These are phyloP conservation scores for Flaveria trinervia DNA, from an alignment of 129 eudicot species.

Conservation along the genomic window DNA sequence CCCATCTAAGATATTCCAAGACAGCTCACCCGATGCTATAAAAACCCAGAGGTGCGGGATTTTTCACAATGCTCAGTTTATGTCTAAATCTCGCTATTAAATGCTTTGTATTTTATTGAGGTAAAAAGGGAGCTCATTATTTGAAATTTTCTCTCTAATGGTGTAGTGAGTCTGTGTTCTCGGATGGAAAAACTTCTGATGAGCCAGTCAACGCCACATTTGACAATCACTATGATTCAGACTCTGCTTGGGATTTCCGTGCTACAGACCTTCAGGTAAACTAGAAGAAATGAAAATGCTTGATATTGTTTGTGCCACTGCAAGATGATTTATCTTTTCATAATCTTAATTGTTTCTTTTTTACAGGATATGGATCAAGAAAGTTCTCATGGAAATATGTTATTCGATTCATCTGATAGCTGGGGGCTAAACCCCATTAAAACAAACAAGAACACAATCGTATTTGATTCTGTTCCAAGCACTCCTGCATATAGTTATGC, in stretches of 20 bases:
- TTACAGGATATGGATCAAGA: slow-evolving; percentile 55
- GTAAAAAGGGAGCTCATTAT: slow-evolving; percentile 4
- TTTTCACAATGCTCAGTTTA: background rate
- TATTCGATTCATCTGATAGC: slow-evolving; percentile 54
- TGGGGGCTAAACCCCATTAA: slow-evolving; percentile 70
- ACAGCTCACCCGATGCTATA: slow-evolving; percentile 65
- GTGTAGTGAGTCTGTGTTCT: slow-evolving; percentile 44
- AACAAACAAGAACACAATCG: slow-evolving; percentile 44
- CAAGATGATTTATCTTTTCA: background rate
- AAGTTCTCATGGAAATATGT: slow-evolving; percentile 45
- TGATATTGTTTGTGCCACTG: slow-evolving; percentile 5
- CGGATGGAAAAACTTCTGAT: slow-evolving; percentile 44
- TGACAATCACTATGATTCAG: slow-evolving; percentile 60
- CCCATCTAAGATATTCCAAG: slow-evolving; percentile 49
- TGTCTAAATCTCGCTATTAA: background rate
- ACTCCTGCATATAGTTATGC: slow-evolving; percentile 62
- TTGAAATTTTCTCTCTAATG: slow-evolving; percentile 45
- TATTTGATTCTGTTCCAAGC: slow-evolving; percentile 75
- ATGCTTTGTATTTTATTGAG: background rate
- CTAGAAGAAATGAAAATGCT: background rate
- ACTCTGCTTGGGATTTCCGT: slow-evolving; percentile 58
- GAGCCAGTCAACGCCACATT: slow-evolving; percentile 60
- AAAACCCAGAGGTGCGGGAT: slow-evolving; percentile 41
- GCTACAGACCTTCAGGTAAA: slow-evolving; percentile 47
- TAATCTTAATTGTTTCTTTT: background rate